Evolutionary conservation across 2,329 filamentous ascomycete genomes (phyloP).

Genomic region (Metarhizium anisopliae): DNA sequence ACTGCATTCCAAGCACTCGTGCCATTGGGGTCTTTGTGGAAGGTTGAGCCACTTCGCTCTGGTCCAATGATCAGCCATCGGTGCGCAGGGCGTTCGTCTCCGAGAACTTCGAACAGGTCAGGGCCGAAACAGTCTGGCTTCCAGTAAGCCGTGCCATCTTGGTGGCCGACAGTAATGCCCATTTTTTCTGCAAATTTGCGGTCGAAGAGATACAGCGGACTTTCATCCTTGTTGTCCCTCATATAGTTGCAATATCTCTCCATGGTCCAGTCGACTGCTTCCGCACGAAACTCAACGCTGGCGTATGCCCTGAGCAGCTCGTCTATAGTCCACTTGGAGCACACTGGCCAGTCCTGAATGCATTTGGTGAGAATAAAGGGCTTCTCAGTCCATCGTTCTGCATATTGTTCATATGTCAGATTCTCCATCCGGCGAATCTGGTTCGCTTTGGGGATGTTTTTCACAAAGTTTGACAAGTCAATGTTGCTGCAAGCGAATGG

Average conservation of each 20-base stretch:
- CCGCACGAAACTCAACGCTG: conserved; percentile 68
- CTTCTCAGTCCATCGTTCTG: conserved; percentile 62
- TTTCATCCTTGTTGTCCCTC: conserved; percentile 71
- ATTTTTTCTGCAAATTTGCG: conserved; percentile 82
- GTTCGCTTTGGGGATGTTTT: conserved; percentile 64
- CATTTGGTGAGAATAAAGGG: conserved; percentile 83
- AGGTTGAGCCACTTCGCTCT: conserved; percentile 79
- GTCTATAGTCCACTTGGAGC: conserved; percentile 64
- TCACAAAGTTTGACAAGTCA: conserved; percentile 54
- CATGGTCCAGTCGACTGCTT: conserved; percentile 88
- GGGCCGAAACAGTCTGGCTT: conserved; percentile 76
- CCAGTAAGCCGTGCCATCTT: conserved; percentile 56
- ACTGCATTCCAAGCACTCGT: conserved; percentile 92
- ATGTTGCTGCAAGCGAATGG: conserved; percentile 86
- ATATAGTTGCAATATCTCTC: conserved; percentile 78
- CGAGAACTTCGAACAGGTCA: conserved; percentile 76
- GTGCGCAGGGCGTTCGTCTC: conserved; percentile 70
- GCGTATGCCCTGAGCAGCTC: conserved; percentile 55
- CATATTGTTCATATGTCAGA: conserved; percentile 65
- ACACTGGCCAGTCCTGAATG: conserved; percentile 75
- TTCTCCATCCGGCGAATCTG: conserved; percentile 61
- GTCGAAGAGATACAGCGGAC: conserved; percentile 88
- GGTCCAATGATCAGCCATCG: conserved; percentile 92
- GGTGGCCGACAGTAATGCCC: conserved; percentile 51
- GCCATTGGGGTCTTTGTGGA: conserved; percentile 74